Evolutionary conservation across 148 eudicot genomes (phyloP).

Genomic region (Diospyros kaki): DNA sequence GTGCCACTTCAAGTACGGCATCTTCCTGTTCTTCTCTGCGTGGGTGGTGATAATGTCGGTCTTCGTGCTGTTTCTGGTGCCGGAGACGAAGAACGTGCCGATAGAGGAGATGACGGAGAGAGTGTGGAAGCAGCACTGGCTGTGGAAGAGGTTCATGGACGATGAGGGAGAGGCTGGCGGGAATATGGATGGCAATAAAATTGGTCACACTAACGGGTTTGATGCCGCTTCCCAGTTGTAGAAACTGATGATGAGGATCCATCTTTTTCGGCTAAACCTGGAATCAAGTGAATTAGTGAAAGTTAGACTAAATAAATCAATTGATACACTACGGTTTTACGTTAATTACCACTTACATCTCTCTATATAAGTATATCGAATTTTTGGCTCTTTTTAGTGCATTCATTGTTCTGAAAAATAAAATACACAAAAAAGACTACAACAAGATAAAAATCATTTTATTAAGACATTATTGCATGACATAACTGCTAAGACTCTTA

Average conservation of each 20-base stretch:
- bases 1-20: conserved; percentile 74
- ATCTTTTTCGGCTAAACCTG: no score
- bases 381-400: no score
- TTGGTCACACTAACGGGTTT: conserved; percentile 22
- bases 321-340: no score
- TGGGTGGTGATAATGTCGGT: conserved; percentile 88
- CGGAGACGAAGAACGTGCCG: conserved; percentile 75
- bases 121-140: conserved; percentile 70
- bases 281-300: no score
- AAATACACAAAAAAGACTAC: no score
- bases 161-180: conserved; percentile 14
- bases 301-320: no score
- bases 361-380: no score
- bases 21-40: conserved; percentile 83
- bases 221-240: conserved; percentile 9
- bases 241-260: neutral
- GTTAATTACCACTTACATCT: no score
- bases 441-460: no score
- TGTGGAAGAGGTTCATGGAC: conserved; percentile 63
- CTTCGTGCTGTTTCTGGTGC: conserved; percentile 70
- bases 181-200: conserved; percentile 17
- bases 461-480: no score
- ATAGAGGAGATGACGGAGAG: conserved; percentile 88
- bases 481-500: no score
- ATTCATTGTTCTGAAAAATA: no score